Conservation (phyloP, 176 grass and related monocot species). For the Zizania latifolia region DNA sequence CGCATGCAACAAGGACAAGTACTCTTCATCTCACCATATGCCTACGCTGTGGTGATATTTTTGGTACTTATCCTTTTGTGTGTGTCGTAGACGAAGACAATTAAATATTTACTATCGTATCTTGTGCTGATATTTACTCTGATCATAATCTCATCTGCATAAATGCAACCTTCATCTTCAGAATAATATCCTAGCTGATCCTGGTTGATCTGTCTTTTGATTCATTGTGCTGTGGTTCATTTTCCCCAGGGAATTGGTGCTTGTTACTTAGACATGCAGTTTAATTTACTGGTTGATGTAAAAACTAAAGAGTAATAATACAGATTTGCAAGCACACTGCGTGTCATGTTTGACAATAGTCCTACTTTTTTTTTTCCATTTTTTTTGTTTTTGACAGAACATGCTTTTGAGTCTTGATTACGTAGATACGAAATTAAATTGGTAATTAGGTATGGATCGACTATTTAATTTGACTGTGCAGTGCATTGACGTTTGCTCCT, state of each 20-base stretch:
- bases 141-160: too few species aligned
- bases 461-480: too few species aligned
- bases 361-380: too few species aligned
- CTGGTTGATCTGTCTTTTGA: constrained; percentile 2
- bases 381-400: not conserved
- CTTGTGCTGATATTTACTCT: not conserved
- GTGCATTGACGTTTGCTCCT: too few species aligned
- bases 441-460: too few species aligned
- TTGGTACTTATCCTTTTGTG: constrained; percentile 35
- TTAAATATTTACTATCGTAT: not conserved
- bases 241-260: not conserved
- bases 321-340: not conserved
- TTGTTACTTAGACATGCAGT: not conserved
- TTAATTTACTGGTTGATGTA: not conserved
- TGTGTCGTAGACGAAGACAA: constrained; percentile 5
- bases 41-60: constrained; percentile 45
- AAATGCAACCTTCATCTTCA: not conserved
- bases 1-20: constrained; percentile 32
- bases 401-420: not conserved
- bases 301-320: not conserved
- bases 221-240: not conserved
- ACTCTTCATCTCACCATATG: constrained; percentile 57
- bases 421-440: too few species aligned
- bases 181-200: not conserved
- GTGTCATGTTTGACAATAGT: not conserved